Conservation (phyloP, 352 stramenopile genomes). For the Phytopythium kandeliae region DNA sequence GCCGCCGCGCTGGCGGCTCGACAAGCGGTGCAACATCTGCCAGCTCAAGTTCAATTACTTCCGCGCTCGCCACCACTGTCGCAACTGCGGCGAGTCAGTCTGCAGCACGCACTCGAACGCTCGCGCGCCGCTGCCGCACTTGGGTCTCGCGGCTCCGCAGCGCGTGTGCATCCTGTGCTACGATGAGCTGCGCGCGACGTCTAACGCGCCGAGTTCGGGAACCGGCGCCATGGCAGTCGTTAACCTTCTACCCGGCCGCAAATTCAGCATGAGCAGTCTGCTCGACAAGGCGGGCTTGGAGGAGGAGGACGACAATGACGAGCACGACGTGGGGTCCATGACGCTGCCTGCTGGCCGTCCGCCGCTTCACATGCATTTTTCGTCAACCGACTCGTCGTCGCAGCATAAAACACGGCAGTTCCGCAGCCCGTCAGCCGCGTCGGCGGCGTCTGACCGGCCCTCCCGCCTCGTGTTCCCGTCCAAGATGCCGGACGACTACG, state of each 20-base stretch:
- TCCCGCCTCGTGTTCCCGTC: slow-evolving; percentile 4
- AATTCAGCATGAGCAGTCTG: slow-evolving; percentile 16
- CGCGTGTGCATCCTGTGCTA: slow-evolving; percentile 80
- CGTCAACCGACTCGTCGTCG: slow-evolving; percentile 17
- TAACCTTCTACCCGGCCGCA: slow-evolving; percentile 50
- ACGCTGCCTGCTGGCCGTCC: slow-evolving; percentile 13
- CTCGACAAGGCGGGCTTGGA: background rate
- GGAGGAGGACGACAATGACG: slow-evolving; percentile 2
- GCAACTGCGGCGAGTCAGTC: slow-evolving; percentile 82
- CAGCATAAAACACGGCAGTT: slow-evolving; percentile 19
- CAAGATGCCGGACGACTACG: slow-evolving; percentile 1
- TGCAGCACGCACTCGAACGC: slow-evolving; percentile 78
- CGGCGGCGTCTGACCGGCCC: background rate
- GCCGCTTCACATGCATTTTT: no score
- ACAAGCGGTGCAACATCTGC: slow-evolving; percentile 81
- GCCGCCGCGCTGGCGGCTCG: slow-evolving; percentile 63
- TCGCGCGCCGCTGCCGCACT: slow-evolving; percentile 53
- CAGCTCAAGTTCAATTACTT: slow-evolving; percentile 85
- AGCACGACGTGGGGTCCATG: slow-evolving; percentile 15
- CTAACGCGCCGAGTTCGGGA: background rate
- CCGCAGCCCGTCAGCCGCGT: slow-evolving; percentile 20
- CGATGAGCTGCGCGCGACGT: slow-evolving; percentile 55
- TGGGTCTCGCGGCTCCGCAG: slow-evolving; percentile 51
- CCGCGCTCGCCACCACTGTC: slow-evolving; percentile 83
- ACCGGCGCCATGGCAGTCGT: slow-evolving; percentile 63